These are phyloP conservation scores for Rubroshorea leprosula DNA, from an alignment of 345 rosid species.

Conservation along the genomic window DNA sequence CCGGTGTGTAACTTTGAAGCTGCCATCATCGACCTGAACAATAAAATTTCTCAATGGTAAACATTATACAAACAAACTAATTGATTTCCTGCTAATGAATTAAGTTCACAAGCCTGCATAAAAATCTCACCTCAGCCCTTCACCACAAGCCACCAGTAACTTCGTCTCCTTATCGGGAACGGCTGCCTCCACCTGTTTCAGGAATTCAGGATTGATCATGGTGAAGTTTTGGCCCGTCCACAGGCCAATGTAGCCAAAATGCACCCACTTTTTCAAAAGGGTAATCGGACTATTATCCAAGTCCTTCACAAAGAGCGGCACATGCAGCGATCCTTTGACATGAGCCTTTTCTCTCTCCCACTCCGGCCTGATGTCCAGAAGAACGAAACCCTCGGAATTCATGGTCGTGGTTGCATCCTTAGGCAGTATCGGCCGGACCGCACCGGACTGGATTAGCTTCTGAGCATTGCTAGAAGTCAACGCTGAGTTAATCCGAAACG, in stretches of 20 bases:
- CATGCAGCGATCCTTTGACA: slow-evolving; percentile 68
- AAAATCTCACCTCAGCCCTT: slow-evolving; percentile 73
- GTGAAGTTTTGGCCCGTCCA: slow-evolving; percentile 96
- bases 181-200: slow-evolving; percentile 38
- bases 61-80: too few species aligned
- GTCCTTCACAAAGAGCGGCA: slow-evolving; percentile 75
- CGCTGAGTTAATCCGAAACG: slow-evolving; percentile 21
- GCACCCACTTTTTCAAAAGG: slow-evolving; percentile 87
- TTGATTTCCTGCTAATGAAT: too few species aligned
- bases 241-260: slow-evolving; percentile 79
- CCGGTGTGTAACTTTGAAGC: slow-evolving; percentile 44
- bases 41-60: too few species aligned
- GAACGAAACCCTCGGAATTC: slow-evolving; percentile 43
- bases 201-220: slow-evolving; percentile 52
- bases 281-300: slow-evolving; percentile 58
- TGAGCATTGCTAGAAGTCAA: slow-evolving; percentile 22
- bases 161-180: slow-evolving; percentile 60
- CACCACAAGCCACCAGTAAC: slow-evolving; percentile 86
- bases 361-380: slow-evolving; percentile 69
- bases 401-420: slow-evolving; percentile 50
- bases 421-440: slow-evolving; percentile 49
- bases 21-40: slow-evolving; percentile 57
- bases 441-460: slow-evolving; percentile 58
- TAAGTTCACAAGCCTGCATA: background rate
- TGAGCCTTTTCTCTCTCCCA: slow-evolving; percentile 85